Conservation (phyloP, 257 asterid species). For the Pogostemon cablin region DNA sequence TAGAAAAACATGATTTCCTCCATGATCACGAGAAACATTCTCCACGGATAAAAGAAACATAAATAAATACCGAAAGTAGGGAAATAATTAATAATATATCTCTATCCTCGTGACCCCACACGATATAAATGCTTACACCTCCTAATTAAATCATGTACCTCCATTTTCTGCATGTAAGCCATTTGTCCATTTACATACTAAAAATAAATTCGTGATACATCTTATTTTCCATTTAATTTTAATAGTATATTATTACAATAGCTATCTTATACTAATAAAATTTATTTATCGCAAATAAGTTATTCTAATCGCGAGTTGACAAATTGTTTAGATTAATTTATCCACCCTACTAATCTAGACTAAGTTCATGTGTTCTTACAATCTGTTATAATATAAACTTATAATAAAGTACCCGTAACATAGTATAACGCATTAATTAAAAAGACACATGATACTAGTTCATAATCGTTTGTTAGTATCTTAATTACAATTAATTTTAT, state of each 20-base stretch:
- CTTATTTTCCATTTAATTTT: background rate
- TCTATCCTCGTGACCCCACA: conserved; percentile 34
- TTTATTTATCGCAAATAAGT: background rate
- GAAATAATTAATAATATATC: background rate
- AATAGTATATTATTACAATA: background rate
- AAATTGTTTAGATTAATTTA: too few relatives aligned
- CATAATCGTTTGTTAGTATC: too few relatives aligned
- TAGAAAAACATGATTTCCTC: conserved; percentile 9
- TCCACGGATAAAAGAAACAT: background rate
- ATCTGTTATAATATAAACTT: too few relatives aligned
- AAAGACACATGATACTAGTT: too few relatives aligned
- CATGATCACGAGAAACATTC: conserved; percentile 12
- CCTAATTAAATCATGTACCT: background rate
- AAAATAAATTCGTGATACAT: background rate
- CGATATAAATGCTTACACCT: conserved; percentile 21
- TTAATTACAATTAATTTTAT: too few relatives aligned
- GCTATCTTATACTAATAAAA: background rate
- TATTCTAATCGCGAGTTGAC: too few relatives aligned
- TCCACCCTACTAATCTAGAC: too few relatives aligned
- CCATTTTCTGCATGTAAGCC: conserved; percentile 29
- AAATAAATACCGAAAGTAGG: background rate
- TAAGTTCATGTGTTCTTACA: too few relatives aligned
- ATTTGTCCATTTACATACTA: conserved; percentile 22
- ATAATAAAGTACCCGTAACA: too few relatives aligned
- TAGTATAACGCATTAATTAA: too few relatives aligned